These are phyloP conservation scores for Boletus speciosus DNA, from an alignment of 768 basidiomycete genomes.

Conservation along the genomic window DNA sequence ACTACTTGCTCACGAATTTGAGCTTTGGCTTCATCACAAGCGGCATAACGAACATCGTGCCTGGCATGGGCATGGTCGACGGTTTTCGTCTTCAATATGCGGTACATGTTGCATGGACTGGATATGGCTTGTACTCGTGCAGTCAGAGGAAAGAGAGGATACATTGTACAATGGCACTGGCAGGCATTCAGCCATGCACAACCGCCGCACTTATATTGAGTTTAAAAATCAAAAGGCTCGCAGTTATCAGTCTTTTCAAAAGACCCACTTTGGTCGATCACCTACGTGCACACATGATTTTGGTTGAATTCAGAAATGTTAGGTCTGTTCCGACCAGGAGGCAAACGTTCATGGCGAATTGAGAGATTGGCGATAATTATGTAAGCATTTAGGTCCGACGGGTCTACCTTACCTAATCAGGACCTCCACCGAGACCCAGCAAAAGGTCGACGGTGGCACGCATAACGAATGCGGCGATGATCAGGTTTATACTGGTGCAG, in stretches of 20 bases:
- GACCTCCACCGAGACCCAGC: not conserved
- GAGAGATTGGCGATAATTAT: not conserved
- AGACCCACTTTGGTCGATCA: too few relatives aligned
- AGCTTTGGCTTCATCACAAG: not conserved
- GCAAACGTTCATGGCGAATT: not conserved
- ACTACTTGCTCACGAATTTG: not conserved
- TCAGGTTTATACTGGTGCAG: conserved; percentile 97
- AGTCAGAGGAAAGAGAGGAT: too few relatives aligned
- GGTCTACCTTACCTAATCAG: conserved; percentile 12
- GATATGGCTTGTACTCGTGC: too few relatives aligned
- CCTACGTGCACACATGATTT: too few relatives aligned
- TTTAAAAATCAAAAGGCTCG: too few relatives aligned
- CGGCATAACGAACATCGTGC: too few relatives aligned
- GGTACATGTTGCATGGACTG: not conserved
- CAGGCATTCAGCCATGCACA: not conserved
- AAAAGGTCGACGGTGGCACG: not conserved
- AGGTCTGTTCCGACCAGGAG: too few relatives aligned
- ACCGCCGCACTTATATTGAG: not conserved
- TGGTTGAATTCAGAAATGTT: too few relatives aligned
- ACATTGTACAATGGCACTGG: too few relatives aligned
- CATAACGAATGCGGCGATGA: conserved; percentile 53
- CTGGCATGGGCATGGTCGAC: not conserved
- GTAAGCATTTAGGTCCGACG: too few relatives aligned
- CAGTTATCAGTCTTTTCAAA: not conserved
- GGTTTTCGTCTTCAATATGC: not conserved